Conservation (phyloP, 306 rosid genomes). For the Mucuna pruriens region DNA sequence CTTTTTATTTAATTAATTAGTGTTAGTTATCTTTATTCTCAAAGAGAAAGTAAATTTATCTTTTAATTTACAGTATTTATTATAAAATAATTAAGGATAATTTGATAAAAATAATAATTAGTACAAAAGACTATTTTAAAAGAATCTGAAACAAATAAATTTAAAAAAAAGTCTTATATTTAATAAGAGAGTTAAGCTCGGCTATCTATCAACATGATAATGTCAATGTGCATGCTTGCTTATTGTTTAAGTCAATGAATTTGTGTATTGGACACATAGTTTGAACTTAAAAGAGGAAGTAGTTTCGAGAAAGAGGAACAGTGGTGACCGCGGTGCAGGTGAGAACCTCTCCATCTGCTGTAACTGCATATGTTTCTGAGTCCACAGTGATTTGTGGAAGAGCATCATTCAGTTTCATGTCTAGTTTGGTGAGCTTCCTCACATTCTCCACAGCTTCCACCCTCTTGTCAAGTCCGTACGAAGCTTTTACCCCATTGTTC, state of each 20-base stretch:
- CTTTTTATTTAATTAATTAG: too few relatives aligned
- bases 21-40: too few relatives aligned
- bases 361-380: conserved; percentile 79
- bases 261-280: not conserved
- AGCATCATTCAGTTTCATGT: conserved; percentile 86
- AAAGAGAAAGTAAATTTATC: too few relatives aligned
- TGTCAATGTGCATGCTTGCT: not conserved
- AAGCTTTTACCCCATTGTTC: conserved; percentile 55
- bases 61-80: too few relatives aligned
- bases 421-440: conserved; percentile 74
- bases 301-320: conserved; percentile 79
- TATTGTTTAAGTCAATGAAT: not conserved
- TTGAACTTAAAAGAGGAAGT: conserved; percentile 72
- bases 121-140: too few relatives aligned
- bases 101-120: too few relatives aligned
- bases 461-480: conserved; percentile 71
- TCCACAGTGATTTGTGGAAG: conserved; percentile 86
- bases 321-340: conserved; percentile 66
- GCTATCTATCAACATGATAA: not conserved
- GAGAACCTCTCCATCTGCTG: conserved; percentile 78
- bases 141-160: too few relatives aligned
- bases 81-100: too few relatives aligned
- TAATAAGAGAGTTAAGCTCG: too few relatives aligned
- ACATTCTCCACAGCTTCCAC: conserved; percentile 74
- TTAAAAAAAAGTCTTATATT: too few relatives aligned